phyloP scores from a whole-genome alignment of 495 filamentous ascomycete species.

The Podospora bellae-mahoneyi region DNA sequence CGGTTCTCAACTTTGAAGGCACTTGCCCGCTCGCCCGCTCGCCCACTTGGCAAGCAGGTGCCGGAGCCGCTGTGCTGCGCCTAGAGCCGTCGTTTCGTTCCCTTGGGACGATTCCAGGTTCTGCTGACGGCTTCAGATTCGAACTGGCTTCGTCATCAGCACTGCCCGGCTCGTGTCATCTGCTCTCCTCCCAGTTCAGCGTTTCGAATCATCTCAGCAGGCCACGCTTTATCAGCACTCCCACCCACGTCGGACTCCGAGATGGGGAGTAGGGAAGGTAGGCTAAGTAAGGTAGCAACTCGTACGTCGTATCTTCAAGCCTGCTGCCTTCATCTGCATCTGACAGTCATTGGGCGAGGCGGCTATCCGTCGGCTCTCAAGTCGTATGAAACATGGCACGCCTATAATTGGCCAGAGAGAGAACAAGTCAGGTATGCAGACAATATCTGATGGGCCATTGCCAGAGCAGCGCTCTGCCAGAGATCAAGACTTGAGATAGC shows the following conservation, averaged over 20 bases:
- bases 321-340: background rate
- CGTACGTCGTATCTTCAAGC: background rate
- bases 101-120: background rate
- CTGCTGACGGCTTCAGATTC: background rate
- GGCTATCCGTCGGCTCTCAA: background rate
- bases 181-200: background rate
- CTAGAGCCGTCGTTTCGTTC: background rate
- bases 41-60: background rate
- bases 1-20: background rate
- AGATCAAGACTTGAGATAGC: background rate
- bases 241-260: background rate
- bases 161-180: background rate
- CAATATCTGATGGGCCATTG: too few species aligned
- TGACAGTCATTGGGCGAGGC: background rate
- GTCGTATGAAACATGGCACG: background rate
- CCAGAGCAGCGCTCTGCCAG: background rate
- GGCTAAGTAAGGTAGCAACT: background rate
- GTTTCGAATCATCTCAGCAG: background rate
- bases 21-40: background rate
- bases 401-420: background rate
- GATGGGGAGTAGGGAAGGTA: background rate
- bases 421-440: too few species aligned
- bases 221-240: too few species aligned
- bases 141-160: background rate
- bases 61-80: background rate